These are phyloP conservation scores for Pelargonium australe DNA, from an alignment of 441 rosid species.

Conservation along the genomic window DNA sequence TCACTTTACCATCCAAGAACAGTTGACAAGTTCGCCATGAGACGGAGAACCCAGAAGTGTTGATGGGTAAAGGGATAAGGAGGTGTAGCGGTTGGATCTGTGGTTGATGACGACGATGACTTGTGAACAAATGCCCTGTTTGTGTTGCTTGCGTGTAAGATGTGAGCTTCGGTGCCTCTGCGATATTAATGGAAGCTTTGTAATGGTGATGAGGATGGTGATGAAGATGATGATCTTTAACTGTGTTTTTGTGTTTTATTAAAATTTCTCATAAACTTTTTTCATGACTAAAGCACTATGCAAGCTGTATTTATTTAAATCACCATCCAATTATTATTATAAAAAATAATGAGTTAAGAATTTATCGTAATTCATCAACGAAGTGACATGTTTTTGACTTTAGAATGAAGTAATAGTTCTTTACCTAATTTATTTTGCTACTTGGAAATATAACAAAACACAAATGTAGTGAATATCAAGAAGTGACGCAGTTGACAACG, in stretches of 20 bases:
- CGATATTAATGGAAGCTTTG: constrained; percentile 1
- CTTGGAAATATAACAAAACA: no score
- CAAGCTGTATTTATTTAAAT: no score
- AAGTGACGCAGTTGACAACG: no score
- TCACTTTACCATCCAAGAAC: constrained; percentile 6
- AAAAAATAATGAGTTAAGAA: no score
- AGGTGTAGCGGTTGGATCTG: constrained; percentile 32
- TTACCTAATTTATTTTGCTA: no score
- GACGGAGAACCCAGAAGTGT: constrained; percentile 11
- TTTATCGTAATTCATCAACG: no score
- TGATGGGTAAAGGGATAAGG: constrained; percentile 1
- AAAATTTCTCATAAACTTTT: neutral
- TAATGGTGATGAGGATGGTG: neutral
- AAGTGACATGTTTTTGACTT: no score
- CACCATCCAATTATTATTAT: no score
- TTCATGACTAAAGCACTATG: neutral
- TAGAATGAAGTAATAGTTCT: no score
- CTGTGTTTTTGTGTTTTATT: no score
- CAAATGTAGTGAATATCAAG: no score
- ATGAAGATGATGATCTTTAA: neutral
- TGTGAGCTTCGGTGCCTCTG: neutral
- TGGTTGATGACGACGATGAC: constrained; percentile 36
- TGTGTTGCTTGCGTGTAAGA: neutral
- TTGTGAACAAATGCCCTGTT: constrained; percentile 33
- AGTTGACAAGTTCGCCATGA: constrained; percentile 14